Evolutionary conservation across 2,329 filamentous ascomycete species (phyloP), one percentile per base, ranked within the genome.

Genomic region (Hymenoscyphus albidus): DNA sequence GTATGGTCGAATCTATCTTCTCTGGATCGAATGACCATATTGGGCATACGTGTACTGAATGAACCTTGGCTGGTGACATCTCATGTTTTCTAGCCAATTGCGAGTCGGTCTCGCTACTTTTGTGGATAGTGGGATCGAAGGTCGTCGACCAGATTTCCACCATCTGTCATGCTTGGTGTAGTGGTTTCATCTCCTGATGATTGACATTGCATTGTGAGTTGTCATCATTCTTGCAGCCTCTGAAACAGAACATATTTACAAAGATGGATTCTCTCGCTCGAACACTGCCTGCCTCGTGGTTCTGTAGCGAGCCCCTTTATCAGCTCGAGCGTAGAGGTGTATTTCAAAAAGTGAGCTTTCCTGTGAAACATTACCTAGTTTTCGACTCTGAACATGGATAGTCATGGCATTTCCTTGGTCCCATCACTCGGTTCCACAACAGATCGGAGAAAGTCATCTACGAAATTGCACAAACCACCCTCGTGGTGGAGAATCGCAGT

Each of bases 231-330:
- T 54, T 22, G 48, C 48, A 27, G 22, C 4, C 18, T 54, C 22
- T 54, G 48, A 10, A 54, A 27, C 18, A 13, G n/a, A 54, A 13
- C 13, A 22, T 44, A 22, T 58, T 13, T 27, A 22, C 39, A 16
- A 64, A 51, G 22, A 72, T 72, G 70, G 67, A 69, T 13, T 68
- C 68, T 14, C 62, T 72, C 10, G 66, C 73, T n/a, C 74, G 74
- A 67, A 83, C 81, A 22, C 73, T 83, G 48, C 81, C 81, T n/a
- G 81, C 81, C 13, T 83, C 81, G 1, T 83, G 81, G 81, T 83
- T 82, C 65, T 78, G 78, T 69, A 83, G 79, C 64, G 68, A 73
- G 40, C 75, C 80, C 16, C 74, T 83, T 10, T 83, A 83, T 72
- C 78, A 82, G 58, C 76, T 83, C 61, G 81, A 83, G 71, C 75